Evolutionary conservation across 495 filamentous ascomycete genomes (phyloP).

Genomic region (Neurospora pannonica): DNA sequence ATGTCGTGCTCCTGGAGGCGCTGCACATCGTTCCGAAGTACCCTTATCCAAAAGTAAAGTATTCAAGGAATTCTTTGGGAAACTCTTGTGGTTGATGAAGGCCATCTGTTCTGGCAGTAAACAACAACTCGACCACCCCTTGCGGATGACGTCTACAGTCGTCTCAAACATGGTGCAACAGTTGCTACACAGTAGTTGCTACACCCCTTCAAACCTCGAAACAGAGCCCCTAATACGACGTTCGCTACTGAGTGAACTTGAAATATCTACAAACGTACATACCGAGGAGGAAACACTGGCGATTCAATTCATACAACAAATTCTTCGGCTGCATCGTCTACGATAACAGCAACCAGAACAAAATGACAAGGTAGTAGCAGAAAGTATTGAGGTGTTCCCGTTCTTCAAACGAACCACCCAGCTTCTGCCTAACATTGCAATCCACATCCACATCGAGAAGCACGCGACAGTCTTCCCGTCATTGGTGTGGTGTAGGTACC

Average conservation of each 20-base stretch:
- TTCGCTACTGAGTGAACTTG: background rate
- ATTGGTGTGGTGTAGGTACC: background rate
- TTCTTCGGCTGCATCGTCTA: background rate
- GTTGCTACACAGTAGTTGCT: background rate
- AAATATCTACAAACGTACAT: background rate
- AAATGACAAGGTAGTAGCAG: background rate
- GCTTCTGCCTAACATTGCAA: background rate
- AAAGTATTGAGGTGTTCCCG: background rate
- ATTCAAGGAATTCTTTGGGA: background rate
- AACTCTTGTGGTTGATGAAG: background rate
- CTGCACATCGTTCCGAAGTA: slow-evolving; percentile 1
- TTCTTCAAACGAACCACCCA: background rate
- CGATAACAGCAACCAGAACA: background rate
- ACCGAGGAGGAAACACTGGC: background rate
- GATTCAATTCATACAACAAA: background rate
- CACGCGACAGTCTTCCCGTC: background rate
- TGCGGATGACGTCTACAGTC: background rate
- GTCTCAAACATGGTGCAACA: background rate
- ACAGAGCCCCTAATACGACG: background rate
- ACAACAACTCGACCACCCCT: background rate
- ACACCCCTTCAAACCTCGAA: background rate
- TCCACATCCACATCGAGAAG: background rate
- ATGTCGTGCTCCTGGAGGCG: background rate
- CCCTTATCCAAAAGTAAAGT: background rate
- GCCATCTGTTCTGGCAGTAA: background rate